Conservation (phyloP, 148 eudicot genomes). For the Chenopodium suecicum region DNA sequence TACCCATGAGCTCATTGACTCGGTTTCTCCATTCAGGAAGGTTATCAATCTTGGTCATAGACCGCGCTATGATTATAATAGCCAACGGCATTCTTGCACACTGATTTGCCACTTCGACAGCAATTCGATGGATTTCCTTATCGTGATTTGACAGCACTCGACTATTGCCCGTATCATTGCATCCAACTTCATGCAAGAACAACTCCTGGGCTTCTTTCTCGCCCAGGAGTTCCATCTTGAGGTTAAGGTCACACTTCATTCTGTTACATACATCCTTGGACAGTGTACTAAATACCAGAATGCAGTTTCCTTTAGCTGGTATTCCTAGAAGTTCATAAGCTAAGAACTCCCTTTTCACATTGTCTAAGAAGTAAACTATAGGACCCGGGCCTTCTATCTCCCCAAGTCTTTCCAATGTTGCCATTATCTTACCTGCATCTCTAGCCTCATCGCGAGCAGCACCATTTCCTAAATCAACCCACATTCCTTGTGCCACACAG, state of each 20-base stretch:
- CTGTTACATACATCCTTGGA: conserved; percentile 11
- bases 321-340: conserved; percentile 10
- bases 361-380: background rate
- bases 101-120: background rate
- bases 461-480: background rate
- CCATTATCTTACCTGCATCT: background rate
- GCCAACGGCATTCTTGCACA: conserved; percentile 26
- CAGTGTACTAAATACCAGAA: conserved; percentile 2
- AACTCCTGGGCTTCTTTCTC: background rate
- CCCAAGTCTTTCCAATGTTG: background rate
- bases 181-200: background rate
- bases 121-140: background rate
- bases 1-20: conserved; percentile 1
- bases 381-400: background rate
- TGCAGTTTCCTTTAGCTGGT: background rate
- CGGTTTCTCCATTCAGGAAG: conserved; percentile 13
- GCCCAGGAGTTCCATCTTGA: background rate
- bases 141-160: background rate
- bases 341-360: background rate
- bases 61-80: conserved; percentile 10
- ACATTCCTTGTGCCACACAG: conserved; percentile 10
- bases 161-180: background rate
- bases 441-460: background rate
- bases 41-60: conserved; percentile 9
- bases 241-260: background rate